phyloP scores from a whole-genome alignment of 2,329 filamentous ascomycete genomes.

The Drechslerella stenobrocha region DNA sequence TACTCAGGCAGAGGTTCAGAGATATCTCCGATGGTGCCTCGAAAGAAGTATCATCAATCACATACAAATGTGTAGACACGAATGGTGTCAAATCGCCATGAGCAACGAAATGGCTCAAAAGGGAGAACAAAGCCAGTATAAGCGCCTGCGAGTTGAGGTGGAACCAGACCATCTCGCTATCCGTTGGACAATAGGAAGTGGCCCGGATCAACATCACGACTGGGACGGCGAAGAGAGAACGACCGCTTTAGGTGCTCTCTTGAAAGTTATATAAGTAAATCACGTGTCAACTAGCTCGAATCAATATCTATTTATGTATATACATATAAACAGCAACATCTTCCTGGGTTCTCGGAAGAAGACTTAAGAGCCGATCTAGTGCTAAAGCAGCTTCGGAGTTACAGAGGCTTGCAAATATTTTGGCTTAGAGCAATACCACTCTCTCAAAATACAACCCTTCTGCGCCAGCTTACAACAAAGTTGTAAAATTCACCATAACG shows the following conservation, averaged over 20 bases:
- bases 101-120: slow-evolving; percentile 52
- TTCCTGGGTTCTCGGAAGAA: no score
- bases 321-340: slow-evolving; percentile 19
- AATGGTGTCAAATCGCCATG: slow-evolving; percentile 52
- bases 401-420: no score
- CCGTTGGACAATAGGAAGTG: slow-evolving; percentile 50
- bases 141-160: slow-evolving; percentile 50
- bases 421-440: no score
- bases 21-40: slow-evolving; percentile 53
- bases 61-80: slow-evolving; percentile 42
- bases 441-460: no score
- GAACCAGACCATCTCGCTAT: slow-evolving; percentile 49
- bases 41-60: slow-evolving; percentile 52
- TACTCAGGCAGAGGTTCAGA: slow-evolving; percentile 50
- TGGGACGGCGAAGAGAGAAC: slow-evolving; percentile 49
- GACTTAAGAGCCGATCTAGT: no score
- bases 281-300: not conserved
- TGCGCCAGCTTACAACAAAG: no score
- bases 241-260: slow-evolving; percentile 46
- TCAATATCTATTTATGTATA: slow-evolving; percentile 48
- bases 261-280: slow-evolving; percentile 41
- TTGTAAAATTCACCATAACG: no score
- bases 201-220: slow-evolving; percentile 49
- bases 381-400: no score
- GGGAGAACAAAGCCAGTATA: slow-evolving; percentile 49